phyloP scores from a whole-genome alignment of 1,139 yeast species.

The Blastobotrys apis region DNA sequence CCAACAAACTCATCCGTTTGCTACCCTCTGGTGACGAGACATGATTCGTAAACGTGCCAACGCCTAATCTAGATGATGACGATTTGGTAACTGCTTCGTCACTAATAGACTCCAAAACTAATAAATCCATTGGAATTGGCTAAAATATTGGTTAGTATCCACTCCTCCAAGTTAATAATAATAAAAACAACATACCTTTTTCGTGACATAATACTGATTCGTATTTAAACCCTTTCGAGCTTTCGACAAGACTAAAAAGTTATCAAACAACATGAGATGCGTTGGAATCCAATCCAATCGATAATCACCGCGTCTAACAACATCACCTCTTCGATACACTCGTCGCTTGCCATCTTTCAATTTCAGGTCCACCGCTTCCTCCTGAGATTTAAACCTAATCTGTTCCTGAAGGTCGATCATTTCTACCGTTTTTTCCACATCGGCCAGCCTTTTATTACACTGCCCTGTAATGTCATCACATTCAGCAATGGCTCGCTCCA shows the following conservation, averaged over 20 bases:
- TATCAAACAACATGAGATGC: constrained; percentile 65
- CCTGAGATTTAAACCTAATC: constrained; percentile 38
- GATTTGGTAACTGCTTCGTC: constrained; percentile 36
- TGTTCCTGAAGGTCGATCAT: constrained; percentile 32
- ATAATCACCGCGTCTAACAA: constrained; percentile 59
- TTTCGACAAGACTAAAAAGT: constrained; percentile 67
- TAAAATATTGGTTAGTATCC: constrained; percentile 15
- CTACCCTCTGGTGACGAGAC: constrained; percentile 16
- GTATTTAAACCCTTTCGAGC: constrained; percentile 34
- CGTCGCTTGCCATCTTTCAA: constrained; percentile 54
- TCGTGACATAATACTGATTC: constrained; percentile 33
- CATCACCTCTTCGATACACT: constrained; percentile 57
- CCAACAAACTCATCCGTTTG: constrained; percentile 10
- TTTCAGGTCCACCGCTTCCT: constrained; percentile 42
- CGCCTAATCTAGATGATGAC: constrained; percentile 28
- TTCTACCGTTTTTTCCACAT: constrained; percentile 41
- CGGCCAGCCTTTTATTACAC: constrained; percentile 46
- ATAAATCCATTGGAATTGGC: constrained; percentile 41
- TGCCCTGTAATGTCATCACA: constrained; percentile 44
- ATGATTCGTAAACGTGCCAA: constrained; percentile 29
- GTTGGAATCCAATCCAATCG: constrained; percentile 43
- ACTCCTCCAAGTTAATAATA: constrained; percentile 14
- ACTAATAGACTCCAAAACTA: constrained; percentile 34
- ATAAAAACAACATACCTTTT: constrained; percentile 21
- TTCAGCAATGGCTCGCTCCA: constrained; percentile 52